These are phyloP conservation scores for Vanilla planifolia DNA, from an alignment of 106 monocot species.

Conservation along the genomic window DNA sequence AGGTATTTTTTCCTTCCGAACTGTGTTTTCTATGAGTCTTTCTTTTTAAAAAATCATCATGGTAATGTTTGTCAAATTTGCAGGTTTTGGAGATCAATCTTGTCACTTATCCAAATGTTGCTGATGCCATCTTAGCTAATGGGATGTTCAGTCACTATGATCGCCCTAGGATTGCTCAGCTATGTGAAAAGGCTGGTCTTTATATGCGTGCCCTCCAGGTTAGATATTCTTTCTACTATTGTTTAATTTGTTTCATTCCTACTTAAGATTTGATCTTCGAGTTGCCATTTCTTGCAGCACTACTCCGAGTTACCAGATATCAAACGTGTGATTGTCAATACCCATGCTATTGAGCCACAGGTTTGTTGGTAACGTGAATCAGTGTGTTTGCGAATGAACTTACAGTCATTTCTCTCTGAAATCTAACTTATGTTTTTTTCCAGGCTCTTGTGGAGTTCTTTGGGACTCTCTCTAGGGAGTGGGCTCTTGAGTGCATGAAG, in stretches of 20 bases:
- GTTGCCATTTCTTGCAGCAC: conserved; percentile 48
- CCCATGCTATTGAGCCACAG: conserved; percentile 99
- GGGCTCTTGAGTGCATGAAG: conserved; percentile 99
- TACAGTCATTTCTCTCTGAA: too few species aligned
- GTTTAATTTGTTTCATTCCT: neutral
- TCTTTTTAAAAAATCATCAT: neutral
- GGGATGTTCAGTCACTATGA: conserved; percentile 99
- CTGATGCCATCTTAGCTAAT: conserved; percentile 99
- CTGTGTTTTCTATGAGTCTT: neutral
- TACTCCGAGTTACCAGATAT: conserved; percentile 94
- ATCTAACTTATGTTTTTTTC: neutral
- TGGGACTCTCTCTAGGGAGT: conserved; percentile 95
- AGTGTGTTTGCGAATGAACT: neutral
- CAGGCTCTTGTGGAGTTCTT: conserved; percentile 97
- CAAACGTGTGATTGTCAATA: conserved; percentile 96
- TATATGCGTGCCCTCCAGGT: conserved; percentile 96
- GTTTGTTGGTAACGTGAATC: conserved; percentile 30
- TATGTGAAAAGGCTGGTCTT: conserved; percentile 96
- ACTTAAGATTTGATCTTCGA: neutral
- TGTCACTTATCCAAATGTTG: conserved; percentile 99
- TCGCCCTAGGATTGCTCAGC: conserved; percentile 90
- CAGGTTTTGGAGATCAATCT: conserved; percentile 99
- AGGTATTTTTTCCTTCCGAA: conserved; percentile 28
- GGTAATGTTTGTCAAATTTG: neutral
- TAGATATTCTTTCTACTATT: neutral